phyloP scores from a whole-genome alignment of 176 grass and related monocot species.

The Leersia perrieri region DNA sequence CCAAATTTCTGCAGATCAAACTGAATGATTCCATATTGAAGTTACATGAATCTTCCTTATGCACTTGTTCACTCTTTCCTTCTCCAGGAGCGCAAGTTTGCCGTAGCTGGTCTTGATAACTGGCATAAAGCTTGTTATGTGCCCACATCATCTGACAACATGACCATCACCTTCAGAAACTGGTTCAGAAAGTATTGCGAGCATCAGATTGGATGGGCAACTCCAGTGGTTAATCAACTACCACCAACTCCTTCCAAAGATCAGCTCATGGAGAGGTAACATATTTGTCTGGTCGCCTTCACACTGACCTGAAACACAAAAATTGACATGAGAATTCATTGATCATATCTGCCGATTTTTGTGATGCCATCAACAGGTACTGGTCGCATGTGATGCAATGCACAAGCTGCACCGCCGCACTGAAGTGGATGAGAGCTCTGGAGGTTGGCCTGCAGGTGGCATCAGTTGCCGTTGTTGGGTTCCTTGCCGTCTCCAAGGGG shows the following conservation, averaged over 20 bases:
- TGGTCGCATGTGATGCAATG: conserved; percentile 88
- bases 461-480: conserved; percentile 48
- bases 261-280: conserved; percentile 73
- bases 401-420: conserved; percentile 55
- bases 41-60: no score
- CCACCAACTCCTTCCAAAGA: conserved; percentile 64
- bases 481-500: conserved; percentile 55
- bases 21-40: background rate
- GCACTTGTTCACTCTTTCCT: background rate
- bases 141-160: conserved; percentile 71
- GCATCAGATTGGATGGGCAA: conserved; percentile 59
- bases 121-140: conserved; percentile 76
- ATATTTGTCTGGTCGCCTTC: background rate
- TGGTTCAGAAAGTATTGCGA: conserved; percentile 83
- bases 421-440: conserved; percentile 55
- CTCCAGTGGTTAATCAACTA: conserved; percentile 22
- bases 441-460: conserved; percentile 59
- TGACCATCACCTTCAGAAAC: conserved; percentile 81
- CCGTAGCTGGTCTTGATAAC: conserved; percentile 41
- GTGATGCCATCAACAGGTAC: conserved; percentile 47
- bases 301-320: background rate
- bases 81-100: conserved; percentile 69
- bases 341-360: background rate
- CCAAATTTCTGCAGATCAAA: background rate
- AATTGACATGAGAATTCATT: background rate